Evolutionary conservation across 768 basidiomycete species (phyloP), one percentile per base, ranked within the genome.

Genomic region (Lactarius akahatsu): DNA sequence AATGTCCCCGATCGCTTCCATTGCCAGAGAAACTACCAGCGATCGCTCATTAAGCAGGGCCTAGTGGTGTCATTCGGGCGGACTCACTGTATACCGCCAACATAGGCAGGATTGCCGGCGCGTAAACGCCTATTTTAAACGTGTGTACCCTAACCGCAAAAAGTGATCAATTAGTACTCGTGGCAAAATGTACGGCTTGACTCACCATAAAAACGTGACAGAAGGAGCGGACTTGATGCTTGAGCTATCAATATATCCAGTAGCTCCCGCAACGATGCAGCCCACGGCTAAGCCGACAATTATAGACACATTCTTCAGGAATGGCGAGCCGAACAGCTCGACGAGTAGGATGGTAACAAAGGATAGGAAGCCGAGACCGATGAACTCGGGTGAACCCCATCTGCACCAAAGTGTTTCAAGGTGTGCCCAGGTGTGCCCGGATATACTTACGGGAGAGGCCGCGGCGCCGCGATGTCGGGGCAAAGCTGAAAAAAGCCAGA

Each of bases 1-100:
- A 70, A 91, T 85, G 71, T 94, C 92, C 4, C 92, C 92, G 61
- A 92, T 93, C 8, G 90, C 88, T 76, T 94, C 92, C 87, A 94
- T 90, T 0, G 88, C 84, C 0, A 86, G 74, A 0, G 90, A 90
- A 8, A 92, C 86, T 89, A 41, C n/a, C 13, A 26, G 43, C 3
- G 10, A 3, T 47, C 18, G n/a, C 30, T 32, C 30, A 57, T 40
- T 43, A 43, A 23, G 30, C 36, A 41, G 16, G 18, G 30, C 54
- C 10, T 18, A 13, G 10, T 20, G 32, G 60, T 13, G 18, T 59
- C 15, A 7, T 26, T 30, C 61, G 78, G 77, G 23, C 9, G 36
- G 8, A 55, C 76, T 5, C 62, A 85, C 83, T 74, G 62, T 88
- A 87, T 4, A 88, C 85, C 0, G 85, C 83, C 20, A 88, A 70